Conservation (phyloP, 2,329 filamentous ascomycete species). For the Allantophomopsis cytisporea region DNA sequence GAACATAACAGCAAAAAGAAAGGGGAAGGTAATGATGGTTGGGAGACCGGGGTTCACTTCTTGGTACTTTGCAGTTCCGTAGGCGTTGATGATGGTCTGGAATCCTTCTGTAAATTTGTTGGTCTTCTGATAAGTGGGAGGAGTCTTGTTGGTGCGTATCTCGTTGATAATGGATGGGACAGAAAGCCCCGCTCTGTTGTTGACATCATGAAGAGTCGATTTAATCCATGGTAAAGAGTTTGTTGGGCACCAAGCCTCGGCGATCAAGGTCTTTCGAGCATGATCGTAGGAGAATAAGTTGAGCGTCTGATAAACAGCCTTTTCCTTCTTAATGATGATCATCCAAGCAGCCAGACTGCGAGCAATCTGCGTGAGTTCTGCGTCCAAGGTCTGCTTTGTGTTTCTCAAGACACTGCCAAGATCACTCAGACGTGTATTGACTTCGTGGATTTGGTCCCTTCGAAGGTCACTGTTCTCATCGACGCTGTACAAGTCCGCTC, state of each 20-base stretch:
- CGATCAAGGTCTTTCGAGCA: conserved; percentile 88
- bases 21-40: conserved; percentile 96
- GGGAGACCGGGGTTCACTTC: conserved; percentile 95
- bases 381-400: conserved; percentile 87
- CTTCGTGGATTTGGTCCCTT: conserved; percentile 91
- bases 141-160: conserved; percentile 92
- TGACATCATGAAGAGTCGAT: conserved; percentile 89
- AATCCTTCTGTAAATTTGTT: conserved; percentile 98
- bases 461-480: conserved; percentile 95
- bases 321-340: conserved; percentile 96
- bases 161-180: conserved; percentile 98
- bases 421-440: conserved; percentile 86
- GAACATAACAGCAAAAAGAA: conserved; percentile 99
- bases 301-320: conserved; percentile 89
- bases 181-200: conserved; percentile 88
- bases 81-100: conserved; percentile 97
- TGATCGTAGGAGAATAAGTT: conserved; percentile 97
- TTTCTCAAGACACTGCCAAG: conserved; percentile 86
- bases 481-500: conserved; percentile 89
- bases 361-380: conserved; percentile 86
- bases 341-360: conserved; percentile 92
- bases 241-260: conserved; percentile 93
- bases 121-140: conserved; percentile 92
- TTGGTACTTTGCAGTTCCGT: conserved; percentile 92
- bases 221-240: conserved; percentile 83